Evolutionary conservation across 1,284 basidiomycete genomes (phyloP), one percentile per base, ranked within the genome.

Genomic region (Cutaneotrichosporon cyanovorans): DNA sequence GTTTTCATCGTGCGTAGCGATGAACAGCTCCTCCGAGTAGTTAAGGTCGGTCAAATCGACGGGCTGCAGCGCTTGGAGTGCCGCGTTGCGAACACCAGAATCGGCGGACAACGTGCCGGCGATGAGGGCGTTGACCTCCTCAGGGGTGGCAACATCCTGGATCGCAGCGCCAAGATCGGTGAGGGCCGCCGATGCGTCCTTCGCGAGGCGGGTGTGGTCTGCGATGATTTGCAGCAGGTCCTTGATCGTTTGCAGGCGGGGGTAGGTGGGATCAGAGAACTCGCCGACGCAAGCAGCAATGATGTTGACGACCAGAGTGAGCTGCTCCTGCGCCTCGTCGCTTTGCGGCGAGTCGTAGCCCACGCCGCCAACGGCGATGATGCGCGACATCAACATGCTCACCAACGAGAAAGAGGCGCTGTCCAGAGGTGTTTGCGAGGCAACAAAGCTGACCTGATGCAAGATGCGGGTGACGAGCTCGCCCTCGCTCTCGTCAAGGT

Each of bases 1-100:
- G 64, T 98, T 93, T 6, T 80, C 80, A 55, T 98, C 95, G 60
- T 97, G 89, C 52, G 80, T 84, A 3, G 87, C 86, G 32, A 97
- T 79, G 82, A 88, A 91, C 1, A 99, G 72, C 65, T 88, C 83
- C 1, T 86, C 79, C 6, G 85, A 87, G 84, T 91, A 98, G 53
- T 93, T 91, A 35, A 90, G 69, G 43, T 97, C 92, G 0, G 92
- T 98, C 36, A 98, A 69, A 73, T 98, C 95, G 58, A 98, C 85
- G 0, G 90, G 85, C 86, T 93, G 57, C 6, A 97, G 75, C 0
- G 91, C 80, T 63, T 96, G 91, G n/a, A 98, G 74, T 61, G 87
- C 88, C 5, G 91, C 84, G 57, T 85, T 87, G 32, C 93, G 80
- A 5, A 88, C 87, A 63, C 90, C 86, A 0, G 84, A 83, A 61